Percentiles rank a stretch among this genome's conserved stretches.
Conservation (phyloP, 2,329 filamentous ascomycete species). For the Colletotrichum shisoi region DNA sequence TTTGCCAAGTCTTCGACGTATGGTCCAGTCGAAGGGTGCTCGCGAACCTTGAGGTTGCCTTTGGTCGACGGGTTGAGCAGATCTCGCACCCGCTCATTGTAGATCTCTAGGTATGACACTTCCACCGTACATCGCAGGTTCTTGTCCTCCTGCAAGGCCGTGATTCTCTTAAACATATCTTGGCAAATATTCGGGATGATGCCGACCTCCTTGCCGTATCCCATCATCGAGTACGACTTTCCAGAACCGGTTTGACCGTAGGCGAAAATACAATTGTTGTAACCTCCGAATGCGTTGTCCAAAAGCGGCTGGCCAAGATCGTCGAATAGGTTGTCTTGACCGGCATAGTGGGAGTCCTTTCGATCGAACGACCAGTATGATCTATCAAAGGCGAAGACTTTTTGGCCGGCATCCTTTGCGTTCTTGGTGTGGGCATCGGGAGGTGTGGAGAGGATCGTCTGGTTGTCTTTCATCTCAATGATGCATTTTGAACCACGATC, state of each 20-base stretch:
- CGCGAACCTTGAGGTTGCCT: constrained; percentile 94
- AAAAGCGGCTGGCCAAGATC: constrained; percentile 89
- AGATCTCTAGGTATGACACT: constrained; percentile 98
- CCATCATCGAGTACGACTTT: constrained; percentile 99
- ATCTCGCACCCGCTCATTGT: constrained; percentile 97
- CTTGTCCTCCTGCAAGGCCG: constrained; percentile 72
- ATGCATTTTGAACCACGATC: constrained; percentile 95
- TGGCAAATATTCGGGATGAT: constrained; percentile 97
- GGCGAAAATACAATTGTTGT: constrained; percentile 99
- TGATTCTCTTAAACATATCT: constrained; percentile 94
- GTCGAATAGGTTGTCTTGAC: constrained; percentile 85
- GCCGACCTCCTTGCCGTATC: constrained; percentile 92
- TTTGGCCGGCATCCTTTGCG: constrained; percentile 74
- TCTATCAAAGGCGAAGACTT: constrained; percentile 93
- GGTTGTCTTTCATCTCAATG: constrained; percentile 91
- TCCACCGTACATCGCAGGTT: constrained; percentile 90
- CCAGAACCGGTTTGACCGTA: constrained; percentile 98
- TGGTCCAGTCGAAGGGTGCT: constrained; percentile 95
- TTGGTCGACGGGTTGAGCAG: constrained; percentile 94
- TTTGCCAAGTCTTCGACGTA: constrained; percentile 99
- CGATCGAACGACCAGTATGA: constrained; percentile 99
- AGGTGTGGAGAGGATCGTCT: constrained; percentile 85
- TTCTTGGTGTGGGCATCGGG: constrained; percentile 68
- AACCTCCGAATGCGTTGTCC: constrained; percentile 97
- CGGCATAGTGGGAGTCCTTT: constrained; percentile 81